Evolutionary conservation across 768 basidiomycete species (phyloP).

Genomic region (Tricholoma sp.): DNA sequence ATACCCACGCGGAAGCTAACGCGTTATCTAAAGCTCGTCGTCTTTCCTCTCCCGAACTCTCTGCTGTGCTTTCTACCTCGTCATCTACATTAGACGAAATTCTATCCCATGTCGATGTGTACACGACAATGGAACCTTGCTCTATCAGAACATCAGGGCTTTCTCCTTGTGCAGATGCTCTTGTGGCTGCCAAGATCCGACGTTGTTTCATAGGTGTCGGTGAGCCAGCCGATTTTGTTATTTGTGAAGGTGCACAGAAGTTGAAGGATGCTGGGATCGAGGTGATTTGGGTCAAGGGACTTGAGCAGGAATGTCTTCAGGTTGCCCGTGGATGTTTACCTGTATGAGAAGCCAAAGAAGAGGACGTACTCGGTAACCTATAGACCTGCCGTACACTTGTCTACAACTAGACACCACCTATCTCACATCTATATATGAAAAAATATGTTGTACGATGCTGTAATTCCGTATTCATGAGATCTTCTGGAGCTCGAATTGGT

Average conservation of each 20-base stretch:
- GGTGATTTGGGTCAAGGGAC: slow-evolving; percentile 66
- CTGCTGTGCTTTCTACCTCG: slow-evolving; percentile 34
- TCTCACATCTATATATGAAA: too few relatives aligned
- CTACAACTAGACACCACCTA: too few relatives aligned
- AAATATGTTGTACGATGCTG: too few relatives aligned
- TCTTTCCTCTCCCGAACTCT: slow-evolving; percentile 41
- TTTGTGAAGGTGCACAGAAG: slow-evolving; percentile 80
- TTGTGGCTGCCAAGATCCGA: slow-evolving; percentile 64
- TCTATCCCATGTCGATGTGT: slow-evolving; percentile 63
- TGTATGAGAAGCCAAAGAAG: background rate
- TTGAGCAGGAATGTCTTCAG: slow-evolving; percentile 77
- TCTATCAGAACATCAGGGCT: slow-evolving; percentile 86
- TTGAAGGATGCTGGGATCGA: slow-evolving; percentile 68
- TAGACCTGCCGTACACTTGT: too few relatives aligned
- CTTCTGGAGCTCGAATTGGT: too few relatives aligned
- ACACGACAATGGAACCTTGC: slow-evolving; percentile 97
- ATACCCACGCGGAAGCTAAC: slow-evolving; percentile 97
- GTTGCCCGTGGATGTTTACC: slow-evolving; percentile 65
- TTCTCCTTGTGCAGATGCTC: slow-evolving; percentile 77
- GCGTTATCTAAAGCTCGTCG: slow-evolving; percentile 67
- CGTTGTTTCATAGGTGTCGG: slow-evolving; percentile 85
- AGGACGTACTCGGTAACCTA: too few relatives aligned
- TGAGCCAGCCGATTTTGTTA: slow-evolving; percentile 93
- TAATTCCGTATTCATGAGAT: too few relatives aligned
- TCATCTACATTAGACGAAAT: slow-evolving; percentile 42